These are phyloP conservation scores for Colletotrichum magnum DNA, from an alignment of 2,329 filamentous ascomycete genomes.

Conservation along the genomic window DNA sequence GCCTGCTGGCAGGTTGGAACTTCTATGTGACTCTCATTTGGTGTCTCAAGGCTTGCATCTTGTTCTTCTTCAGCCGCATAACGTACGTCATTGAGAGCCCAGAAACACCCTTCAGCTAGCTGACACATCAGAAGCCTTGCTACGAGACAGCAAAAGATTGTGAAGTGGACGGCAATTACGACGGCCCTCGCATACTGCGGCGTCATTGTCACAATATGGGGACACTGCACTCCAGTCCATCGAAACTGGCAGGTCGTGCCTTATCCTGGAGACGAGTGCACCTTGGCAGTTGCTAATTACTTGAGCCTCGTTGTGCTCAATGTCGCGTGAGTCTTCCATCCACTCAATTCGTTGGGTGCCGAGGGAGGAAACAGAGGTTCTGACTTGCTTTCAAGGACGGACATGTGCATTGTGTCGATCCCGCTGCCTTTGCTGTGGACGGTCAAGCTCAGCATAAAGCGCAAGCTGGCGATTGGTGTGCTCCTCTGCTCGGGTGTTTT, in stretches of 20 bases:
- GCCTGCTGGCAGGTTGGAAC: slow-evolving; percentile 55
- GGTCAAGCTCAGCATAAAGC: slow-evolving; percentile 53
- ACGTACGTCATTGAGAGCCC: slow-evolving; percentile 50
- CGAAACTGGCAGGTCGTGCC: slow-evolving; percentile 58
- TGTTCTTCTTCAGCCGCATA: slow-evolving; percentile 59
- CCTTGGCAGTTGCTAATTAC: slow-evolving; percentile 54
- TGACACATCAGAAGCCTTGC: slow-evolving; percentile 47
- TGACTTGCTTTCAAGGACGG: slow-evolving; percentile 50
- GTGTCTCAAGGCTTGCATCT: slow-evolving; percentile 57
- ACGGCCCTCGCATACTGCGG: slow-evolving; percentile 50
- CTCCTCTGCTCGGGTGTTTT: slow-evolving; percentile 60
- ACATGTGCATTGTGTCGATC: slow-evolving; percentile 55
- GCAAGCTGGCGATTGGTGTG: slow-evolving; percentile 55
- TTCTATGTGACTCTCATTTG: slow-evolving; percentile 59
- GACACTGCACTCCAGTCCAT: slow-evolving; percentile 54
- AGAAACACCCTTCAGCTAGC: neutral
- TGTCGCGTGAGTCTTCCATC: slow-evolving; percentile 47
- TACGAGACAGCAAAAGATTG: slow-evolving; percentile 53
- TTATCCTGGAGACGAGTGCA: slow-evolving; percentile 56
- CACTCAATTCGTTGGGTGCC: too few species aligned
- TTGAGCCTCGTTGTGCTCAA: slow-evolving; percentile 54
- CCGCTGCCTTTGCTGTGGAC: slow-evolving; percentile 57
- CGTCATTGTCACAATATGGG: slow-evolving; percentile 52
- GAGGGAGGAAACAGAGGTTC: neutral
- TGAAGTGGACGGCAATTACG: slow-evolving; percentile 51